Evolutionary conservation across 371 early-diverging fungal genomes (phyloP).

Genomic region (Quaeritorhiza haematococci): DNA sequence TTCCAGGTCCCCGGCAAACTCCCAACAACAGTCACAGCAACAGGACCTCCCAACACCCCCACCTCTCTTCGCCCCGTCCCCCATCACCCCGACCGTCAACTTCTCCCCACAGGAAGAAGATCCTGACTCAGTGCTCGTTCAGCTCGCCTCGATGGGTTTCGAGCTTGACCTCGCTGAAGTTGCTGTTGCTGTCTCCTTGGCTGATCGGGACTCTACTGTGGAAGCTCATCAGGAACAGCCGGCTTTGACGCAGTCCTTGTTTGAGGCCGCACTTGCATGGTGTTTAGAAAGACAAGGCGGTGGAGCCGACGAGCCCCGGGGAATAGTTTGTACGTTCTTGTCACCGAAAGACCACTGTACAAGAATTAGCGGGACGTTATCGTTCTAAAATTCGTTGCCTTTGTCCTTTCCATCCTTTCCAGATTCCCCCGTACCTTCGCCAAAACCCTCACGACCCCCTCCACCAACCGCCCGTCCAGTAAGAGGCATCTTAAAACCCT

Average conservation of each 20-base stretch:
- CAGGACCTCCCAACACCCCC: too few species aligned
- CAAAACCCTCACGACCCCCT: constrained; percentile 13
- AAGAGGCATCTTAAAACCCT: constrained; percentile 7
- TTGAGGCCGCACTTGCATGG: constrained; percentile 17
- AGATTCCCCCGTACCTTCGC: constrained; percentile 7
- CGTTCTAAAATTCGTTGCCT: background rate
- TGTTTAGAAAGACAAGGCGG: constrained; percentile 11
- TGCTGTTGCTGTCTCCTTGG: constrained; percentile 11
- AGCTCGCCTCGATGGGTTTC: constrained; percentile 21
- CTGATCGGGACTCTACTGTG: too few species aligned
- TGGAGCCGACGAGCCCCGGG: constrained; percentile 4
- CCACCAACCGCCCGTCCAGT: constrained; percentile 10
- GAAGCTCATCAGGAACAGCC: background rate
- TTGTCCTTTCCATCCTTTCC: background rate
- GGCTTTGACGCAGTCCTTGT: background rate
- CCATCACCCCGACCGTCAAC: too few species aligned
- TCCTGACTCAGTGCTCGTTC: too few species aligned
- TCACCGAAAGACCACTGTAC: background rate
- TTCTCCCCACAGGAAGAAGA: too few species aligned
- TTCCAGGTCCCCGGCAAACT: too few species aligned
- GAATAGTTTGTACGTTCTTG: constrained; percentile 10
- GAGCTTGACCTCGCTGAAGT: constrained; percentile 10
- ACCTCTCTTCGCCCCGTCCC: too few species aligned
- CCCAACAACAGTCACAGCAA: too few species aligned
- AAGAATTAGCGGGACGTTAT: background rate